Evolutionary conservation across 345 rosid genomes (phyloP), one percentile per base, ranked within the genome.

Genomic region (Laguncularia racemosa): DNA sequence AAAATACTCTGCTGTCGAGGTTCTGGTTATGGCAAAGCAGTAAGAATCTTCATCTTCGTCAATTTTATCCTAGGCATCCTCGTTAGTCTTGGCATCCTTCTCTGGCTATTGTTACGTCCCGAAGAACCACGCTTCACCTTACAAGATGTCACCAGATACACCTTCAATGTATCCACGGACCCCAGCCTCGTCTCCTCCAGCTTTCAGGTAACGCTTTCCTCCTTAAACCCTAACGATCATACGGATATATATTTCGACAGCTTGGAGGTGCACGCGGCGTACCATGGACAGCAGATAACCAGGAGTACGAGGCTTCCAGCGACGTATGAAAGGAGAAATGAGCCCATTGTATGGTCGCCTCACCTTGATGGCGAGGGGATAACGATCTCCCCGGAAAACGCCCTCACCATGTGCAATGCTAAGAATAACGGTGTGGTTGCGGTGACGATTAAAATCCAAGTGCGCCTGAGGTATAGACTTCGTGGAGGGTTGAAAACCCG

Each of bases 271-370:
- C 63, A 66, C 57, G 69, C 73, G 18, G 23, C 66, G 6, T 78
- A 74, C 58, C 70, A 66, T 13, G 48, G 52, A 77, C 77, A 75
- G 54, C 80, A 74, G 67, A 63, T 78, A 53, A 71, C 80, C 16
- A 57, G 57, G 43, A 60, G 68, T 0, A 57, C 73, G 2, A 6
- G 16, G 8, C 44, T 78, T 16, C 83, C 70, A 0, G 3, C 20
- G 1, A 53, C 64, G 2, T 78, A 72, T 56, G 50, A 46, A 20
- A 77, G 77, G 10, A 74, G 70, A 66, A 58, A 67, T 14, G 77
- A 70, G 33, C 13, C 46, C 51, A 45, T 57, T 11, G 58, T 71
- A 60, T 78, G 83, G 83, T 72, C 83, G 6, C 63, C 83, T 0
- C 62, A 49, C 52, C 19, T 78, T 50, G 66, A 0, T 3, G 80